A percentile compares a stretch with the other conserved stretches of the same genome.
These are phyloP conservation scores for Exophiala lecanii-corni DNA, from an alignment of 2,329 filamentous ascomycete genomes.

Conservation along the genomic window DNA sequence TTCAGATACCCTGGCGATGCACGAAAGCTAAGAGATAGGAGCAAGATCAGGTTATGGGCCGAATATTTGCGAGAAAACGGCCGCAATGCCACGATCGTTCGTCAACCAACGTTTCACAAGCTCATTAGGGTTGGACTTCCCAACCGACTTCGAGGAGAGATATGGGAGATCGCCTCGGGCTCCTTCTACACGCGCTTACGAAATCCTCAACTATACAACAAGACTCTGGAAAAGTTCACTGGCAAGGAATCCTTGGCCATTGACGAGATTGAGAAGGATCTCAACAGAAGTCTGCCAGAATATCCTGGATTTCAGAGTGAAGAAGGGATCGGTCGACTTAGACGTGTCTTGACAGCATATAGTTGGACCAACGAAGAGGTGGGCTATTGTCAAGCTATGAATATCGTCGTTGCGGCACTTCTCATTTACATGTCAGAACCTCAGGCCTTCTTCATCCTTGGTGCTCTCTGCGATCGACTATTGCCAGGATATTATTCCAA, in stretches of 20 bases:
- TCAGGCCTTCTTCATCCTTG: conserved; percentile 92
- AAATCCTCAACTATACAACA: conserved; percentile 74
- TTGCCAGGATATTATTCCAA: conserved; percentile 96
- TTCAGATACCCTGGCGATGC: conserved; percentile 95
- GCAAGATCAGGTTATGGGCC: conserved; percentile 96
- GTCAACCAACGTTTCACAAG: conserved; percentile 96
- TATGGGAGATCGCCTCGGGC: conserved; percentile 92
- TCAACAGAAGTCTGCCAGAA: conserved; percentile 93
- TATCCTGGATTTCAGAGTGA: conserved; percentile 97
- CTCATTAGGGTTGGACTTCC: conserved; percentile 92
- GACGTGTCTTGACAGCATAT: conserved; percentile 90
- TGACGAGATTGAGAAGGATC: conserved; percentile 97
- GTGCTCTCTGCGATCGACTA: conserved; percentile 83
- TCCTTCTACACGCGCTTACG: conserved; percentile 84
- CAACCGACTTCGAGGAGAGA: conserved; percentile 86
- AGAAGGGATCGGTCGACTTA: conserved; percentile 84
- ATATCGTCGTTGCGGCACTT: conserved; percentile 96
- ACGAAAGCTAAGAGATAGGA: conserved; percentile 86
- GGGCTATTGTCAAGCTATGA: conserved; percentile 99
- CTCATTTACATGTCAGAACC: conserved; percentile 97
- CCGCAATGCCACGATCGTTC: conserved; percentile 82
- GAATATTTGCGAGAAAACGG: conserved; percentile 96
- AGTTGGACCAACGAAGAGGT: conserved; percentile 96
- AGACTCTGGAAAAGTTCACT: conserved; percentile 77
- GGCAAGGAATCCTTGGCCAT: conserved; percentile 90